Evolutionary conservation across 1,139 yeast genomes (phyloP).

Genomic region (Lodderomyces metapsilosis): DNA sequence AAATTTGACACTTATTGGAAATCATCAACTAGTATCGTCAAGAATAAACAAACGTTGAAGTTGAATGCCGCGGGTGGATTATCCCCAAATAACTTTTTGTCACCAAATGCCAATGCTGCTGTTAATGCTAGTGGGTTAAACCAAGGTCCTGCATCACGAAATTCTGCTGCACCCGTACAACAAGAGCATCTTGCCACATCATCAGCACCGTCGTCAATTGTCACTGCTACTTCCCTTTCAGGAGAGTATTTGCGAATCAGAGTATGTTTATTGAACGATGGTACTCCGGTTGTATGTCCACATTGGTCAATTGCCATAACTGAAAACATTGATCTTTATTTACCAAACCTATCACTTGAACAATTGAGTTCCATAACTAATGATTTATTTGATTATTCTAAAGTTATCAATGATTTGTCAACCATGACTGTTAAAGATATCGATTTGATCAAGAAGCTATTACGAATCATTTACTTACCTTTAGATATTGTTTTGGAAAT

Average conservation of each 20-base stretch:
- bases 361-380: conserved; percentile 44
- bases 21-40: conserved; percentile 57
- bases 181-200: conserved; percentile 15
- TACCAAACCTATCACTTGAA: conserved; percentile 41
- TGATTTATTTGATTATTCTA: conserved; percentile 42
- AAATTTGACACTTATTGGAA: conserved; percentile 98
- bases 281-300: conserved; percentile 83
- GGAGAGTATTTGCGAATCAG: conserved; percentile 76
- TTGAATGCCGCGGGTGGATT: conserved; percentile 41
- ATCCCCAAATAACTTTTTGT: conserved; percentile 42
- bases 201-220: conserved; percentile 57
- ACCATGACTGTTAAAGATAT: conserved; percentile 39
- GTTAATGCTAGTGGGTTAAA: conserved; percentile 6
- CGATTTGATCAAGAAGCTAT: conserved; percentile 36
- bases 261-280: conserved; percentile 75
- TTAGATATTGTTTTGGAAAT: conserved; percentile 57
- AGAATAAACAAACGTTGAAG: conserved; percentile 29
- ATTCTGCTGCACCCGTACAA: neutral
- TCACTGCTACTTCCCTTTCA: conserved; percentile 85
- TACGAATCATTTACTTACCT: conserved; percentile 53
- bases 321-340: conserved; percentile 55
- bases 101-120: conserved; percentile 20
- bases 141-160: neutral
- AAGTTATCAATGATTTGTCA: conserved; percentile 41
- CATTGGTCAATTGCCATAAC: conserved; percentile 60